Evolutionary conservation across 1,139 yeast species (phyloP), one percentile per base, ranked within the genome.

Genomic region (Zygotorulaspora mrakii): DNA sequence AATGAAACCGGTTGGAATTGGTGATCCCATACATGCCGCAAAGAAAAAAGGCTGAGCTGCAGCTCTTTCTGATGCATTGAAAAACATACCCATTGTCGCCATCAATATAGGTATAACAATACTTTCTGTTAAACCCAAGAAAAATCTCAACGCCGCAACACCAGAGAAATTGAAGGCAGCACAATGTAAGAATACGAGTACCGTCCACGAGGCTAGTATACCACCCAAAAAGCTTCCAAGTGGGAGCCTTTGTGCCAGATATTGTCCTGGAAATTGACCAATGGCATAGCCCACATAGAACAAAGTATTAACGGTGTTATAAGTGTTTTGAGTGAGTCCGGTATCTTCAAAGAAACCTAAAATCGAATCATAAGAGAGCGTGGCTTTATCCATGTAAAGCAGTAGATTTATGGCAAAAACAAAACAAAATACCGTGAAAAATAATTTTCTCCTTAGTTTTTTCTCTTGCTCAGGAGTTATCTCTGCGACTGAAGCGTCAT

Each of bases 121-220:
- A 9, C 73, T 58, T 49, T 72, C 77, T n/a, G 67, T 62, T 43
- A 70, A 54, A 2, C 77, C 77, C 18, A 73, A 57, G 52, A 70
- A 68, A 52, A 73, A 71, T 46, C 77, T 57, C 21, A 70, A 45
- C 2, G 61, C 67, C 16, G 64, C 53, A 0, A 73, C 64, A 17
- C 75, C 76, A 31, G 64, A 61, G 47, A 66, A 70, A 45, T 66
- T 66, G 33, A 45, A 52, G 14, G 72, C 71, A 2, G 67, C 54
- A 47, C 73, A 68, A 21, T 64, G 68, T 13, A 69, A 50, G 39
- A 69, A 68, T 11, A 68, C 62, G 22, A 69, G 58, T 6, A 65
- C 17, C 2, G 73, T 54, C 76, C 76, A 71, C 2, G 61, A 26
- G 17, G 61, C 49, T 10, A 64, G 54, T 35, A 68, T 54, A 2